Evolutionary conservation across 2,329 filamentous ascomycete genomes (phyloP).

Genomic region (Neocatenulostroma microsporum): DNA sequence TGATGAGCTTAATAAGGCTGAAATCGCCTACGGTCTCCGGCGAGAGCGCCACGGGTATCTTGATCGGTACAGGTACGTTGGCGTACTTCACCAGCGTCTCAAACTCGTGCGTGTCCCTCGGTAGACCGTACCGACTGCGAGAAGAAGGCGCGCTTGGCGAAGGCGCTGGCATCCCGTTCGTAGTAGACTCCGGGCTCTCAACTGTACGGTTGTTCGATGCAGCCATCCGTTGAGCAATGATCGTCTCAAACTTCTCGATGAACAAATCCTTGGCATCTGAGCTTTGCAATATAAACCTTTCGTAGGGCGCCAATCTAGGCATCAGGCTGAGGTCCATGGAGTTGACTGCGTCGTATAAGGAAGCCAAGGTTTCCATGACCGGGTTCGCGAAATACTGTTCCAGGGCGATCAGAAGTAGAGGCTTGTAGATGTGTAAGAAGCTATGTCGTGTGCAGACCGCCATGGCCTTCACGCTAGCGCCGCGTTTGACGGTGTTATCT

Average conservation of each 20-base stretch:
- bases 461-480: slow-evolving; percentile 95
- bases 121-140: slow-evolving; percentile 57
- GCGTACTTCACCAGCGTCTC: slow-evolving; percentile 95
- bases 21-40: slow-evolving; percentile 97
- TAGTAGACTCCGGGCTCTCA: too few species aligned
- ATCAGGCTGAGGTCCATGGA: slow-evolving; percentile 93
- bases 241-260: slow-evolving; percentile 92
- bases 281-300: slow-evolving; percentile 76
- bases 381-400: slow-evolving; percentile 97
- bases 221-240: slow-evolving; percentile 74
- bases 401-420: slow-evolving; percentile 77
- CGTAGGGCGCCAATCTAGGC: slow-evolving; percentile 74
- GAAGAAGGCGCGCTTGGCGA: slow-evolving; percentile 48
- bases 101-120: slow-evolving; percentile 94
- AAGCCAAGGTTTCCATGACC: slow-evolving; percentile 74
- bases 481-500: slow-evolving; percentile 84
- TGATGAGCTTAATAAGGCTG: slow-evolving; percentile 92
- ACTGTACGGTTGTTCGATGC: too few species aligned
- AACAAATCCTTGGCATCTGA: slow-evolving; percentile 95
- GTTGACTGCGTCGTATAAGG: slow-evolving; percentile 88
- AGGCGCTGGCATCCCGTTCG: slow-evolving; percentile 7
- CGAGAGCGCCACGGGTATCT: slow-evolving; percentile 86
- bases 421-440: slow-evolving; percentile 98
- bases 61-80: slow-evolving; percentile 92
- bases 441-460: slow-evolving; percentile 96